Percentiles rank a stretch among this genome's conserved stretches.
These are phyloP conservation scores for Kodamaea nitidulidarum DNA, from an alignment of 805 yeast genomes.

Conservation along the genomic window DNA sequence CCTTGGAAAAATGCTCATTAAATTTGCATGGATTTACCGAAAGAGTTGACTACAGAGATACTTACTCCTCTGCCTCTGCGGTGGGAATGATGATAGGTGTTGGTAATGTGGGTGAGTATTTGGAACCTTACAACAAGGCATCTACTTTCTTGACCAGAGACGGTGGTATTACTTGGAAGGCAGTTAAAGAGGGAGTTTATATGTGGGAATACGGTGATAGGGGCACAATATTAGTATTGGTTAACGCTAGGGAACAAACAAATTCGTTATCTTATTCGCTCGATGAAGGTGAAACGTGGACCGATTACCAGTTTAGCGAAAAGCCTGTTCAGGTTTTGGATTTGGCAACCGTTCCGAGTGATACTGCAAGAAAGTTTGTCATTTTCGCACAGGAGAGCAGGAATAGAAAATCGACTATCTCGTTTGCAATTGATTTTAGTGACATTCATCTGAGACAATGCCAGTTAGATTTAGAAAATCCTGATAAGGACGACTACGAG, in stretches of 20 bases:
- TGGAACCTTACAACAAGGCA: constrained; percentile 49
- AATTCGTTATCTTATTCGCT: constrained; percentile 59
- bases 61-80: constrained; percentile 85
- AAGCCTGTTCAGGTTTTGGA: constrained; percentile 58
- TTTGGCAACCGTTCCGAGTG: constrained; percentile 86
- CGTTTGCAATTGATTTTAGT: constrained; percentile 39
- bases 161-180: constrained; percentile 88
- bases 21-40: constrained; percentile 91
- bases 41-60: constrained; percentile 75
- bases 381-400: constrained; percentile 45
- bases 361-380: constrained; percentile 76
- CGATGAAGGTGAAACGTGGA: constrained; percentile 81
- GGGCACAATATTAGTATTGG: constrained; percentile 80
- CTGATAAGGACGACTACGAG: constrained; percentile 38
- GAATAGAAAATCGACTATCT: constrained; percentile 42
- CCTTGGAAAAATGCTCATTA: constrained; percentile 64
- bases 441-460: constrained; percentile 35
- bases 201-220: constrained; percentile 98
- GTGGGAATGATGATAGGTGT: constrained; percentile 84
- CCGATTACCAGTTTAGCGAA: constrained; percentile 56
- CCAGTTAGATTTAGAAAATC: constrained; percentile 40
- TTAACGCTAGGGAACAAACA: constrained; percentile 55
- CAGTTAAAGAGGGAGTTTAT: constrained; percentile 64
- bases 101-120: constrained; percentile 79
- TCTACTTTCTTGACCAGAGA: constrained; percentile 80